Percentiles rank a stretch among this genome's conserved stretches.
These are phyloP conservation scores for Termitomyces sp. DNA, from an alignment of 768 basidiomycete species.

Conservation along the genomic window DNA sequence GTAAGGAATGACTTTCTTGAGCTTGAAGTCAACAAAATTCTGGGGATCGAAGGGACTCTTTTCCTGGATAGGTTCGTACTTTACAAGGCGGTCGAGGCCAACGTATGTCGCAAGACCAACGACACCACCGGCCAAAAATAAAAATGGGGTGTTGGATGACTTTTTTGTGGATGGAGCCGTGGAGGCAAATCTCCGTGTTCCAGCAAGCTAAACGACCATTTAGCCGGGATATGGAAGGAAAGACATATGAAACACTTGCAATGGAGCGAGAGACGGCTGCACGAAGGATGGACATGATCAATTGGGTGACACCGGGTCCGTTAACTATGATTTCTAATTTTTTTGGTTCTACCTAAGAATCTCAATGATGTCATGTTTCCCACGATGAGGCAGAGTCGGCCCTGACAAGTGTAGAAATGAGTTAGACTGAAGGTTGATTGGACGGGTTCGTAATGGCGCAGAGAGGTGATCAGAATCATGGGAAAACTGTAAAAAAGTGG, in stretches of 20 bases:
- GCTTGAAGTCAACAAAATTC: slow-evolving; percentile 73
- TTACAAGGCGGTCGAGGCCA: slow-evolving; percentile 38
- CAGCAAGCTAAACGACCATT: slow-evolving; percentile 21
- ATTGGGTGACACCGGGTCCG: not conserved
- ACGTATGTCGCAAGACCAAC: slow-evolving; percentile 39
- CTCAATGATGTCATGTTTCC: slow-evolving; percentile 9
- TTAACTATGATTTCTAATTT: not conserved
- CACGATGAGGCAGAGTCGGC: not conserved
- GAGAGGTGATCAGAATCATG: not conserved
- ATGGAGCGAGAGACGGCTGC: slow-evolving; percentile 35
- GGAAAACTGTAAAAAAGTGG: not conserved
- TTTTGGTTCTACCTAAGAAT: not conserved
- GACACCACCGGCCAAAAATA: slow-evolving; percentile 42
- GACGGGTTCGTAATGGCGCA: not conserved
- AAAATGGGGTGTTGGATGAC: slow-evolving; percentile 41
- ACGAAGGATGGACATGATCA: slow-evolving; percentile 38
- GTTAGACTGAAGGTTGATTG: not conserved
- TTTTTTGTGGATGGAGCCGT: slow-evolving; percentile 40
- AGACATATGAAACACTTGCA: slow-evolving; percentile 21
- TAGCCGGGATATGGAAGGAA: not conserved
- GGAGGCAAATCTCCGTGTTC: slow-evolving; percentile 38
- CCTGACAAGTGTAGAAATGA: not conserved
- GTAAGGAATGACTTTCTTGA: slow-evolving; percentile 78
- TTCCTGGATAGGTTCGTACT: slow-evolving; percentile 31
- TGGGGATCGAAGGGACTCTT: slow-evolving; percentile 72